These are phyloP conservation scores for Talaromyces stipitatus DNA, from an alignment of 495 filamentous ascomycete species.

Conservation along the genomic window DNA sequence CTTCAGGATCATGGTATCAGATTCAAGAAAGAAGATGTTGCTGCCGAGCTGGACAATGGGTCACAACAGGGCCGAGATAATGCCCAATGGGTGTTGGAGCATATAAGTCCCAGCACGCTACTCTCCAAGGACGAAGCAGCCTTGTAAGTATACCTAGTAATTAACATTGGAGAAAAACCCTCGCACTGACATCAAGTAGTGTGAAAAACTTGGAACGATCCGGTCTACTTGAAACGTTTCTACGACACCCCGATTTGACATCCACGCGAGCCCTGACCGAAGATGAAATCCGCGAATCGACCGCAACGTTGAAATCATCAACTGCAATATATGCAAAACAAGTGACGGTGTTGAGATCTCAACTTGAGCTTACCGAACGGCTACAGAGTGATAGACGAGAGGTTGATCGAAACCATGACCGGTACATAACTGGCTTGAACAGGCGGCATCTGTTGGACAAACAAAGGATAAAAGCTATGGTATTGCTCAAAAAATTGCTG, in stretches of 20 bases:
- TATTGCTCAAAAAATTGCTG: conserved; percentile 9
- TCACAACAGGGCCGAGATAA: conserved; percentile 8
- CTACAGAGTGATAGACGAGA: conserved; percentile 18
- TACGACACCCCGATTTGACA: conserved; percentile 16
- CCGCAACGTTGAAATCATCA: conserved; percentile 27
- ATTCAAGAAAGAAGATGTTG: conserved; percentile 20
- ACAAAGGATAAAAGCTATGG: conserved; percentile 27
- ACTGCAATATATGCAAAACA: conserved; percentile 29
- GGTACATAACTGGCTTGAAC: conserved; percentile 23
- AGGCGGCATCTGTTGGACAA: conserved; percentile 31
- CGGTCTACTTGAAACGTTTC: conserved; percentile 20
- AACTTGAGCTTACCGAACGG: conserved; percentile 23
- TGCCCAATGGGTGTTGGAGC: conserved; percentile 26
- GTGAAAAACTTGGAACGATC: conserved; percentile 26
- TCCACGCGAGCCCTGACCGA: conserved; percentile 33
- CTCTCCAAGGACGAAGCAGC: conserved; percentile 34
- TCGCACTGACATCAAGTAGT: conserved; percentile 12
- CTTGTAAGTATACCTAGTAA: conserved; percentile 18
- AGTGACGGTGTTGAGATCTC: conserved; percentile 20
- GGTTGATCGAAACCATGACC: conserved; percentile 15
- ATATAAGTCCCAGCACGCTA: conserved; percentile 26
- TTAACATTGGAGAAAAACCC: not conserved
- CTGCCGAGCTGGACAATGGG: conserved; percentile 19
- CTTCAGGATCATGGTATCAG: conserved; percentile 26
- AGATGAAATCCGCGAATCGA: conserved; percentile 30